These are phyloP conservation scores for Syzygium malaccense DNA, from an alignment of 441 rosid genomes.

Conservation along the genomic window DNA sequence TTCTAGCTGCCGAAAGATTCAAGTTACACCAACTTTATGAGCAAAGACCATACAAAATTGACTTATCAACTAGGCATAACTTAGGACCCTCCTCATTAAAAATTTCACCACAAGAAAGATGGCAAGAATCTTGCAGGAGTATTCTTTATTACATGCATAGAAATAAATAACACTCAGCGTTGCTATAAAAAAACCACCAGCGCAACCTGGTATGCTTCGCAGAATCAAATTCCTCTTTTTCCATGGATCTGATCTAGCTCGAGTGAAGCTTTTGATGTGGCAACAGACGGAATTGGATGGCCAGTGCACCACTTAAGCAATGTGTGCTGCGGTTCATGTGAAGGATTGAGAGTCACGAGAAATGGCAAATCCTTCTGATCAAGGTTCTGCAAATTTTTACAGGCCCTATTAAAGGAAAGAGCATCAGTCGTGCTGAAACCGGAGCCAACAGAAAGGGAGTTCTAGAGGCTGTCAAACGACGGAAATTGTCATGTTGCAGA, in stretches of 20 bases:
- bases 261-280: slow-evolving; percentile 66
- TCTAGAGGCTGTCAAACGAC: neutral
- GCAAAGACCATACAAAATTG: neutral
- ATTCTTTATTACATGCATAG: neutral
- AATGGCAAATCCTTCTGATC: slow-evolving; percentile 54
- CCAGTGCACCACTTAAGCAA: slow-evolving; percentile 73
- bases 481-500: neutral
- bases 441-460: neutral
- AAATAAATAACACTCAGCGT: neutral
- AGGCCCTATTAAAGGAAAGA: neutral
- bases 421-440: neutral
- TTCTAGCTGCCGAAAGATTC: neutral
- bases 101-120: neutral
- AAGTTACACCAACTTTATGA: neutral
- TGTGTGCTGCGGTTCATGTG: slow-evolving; percentile 39
- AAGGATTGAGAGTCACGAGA: slow-evolving; percentile 75
- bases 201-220: slow-evolving; percentile 75
- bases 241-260: slow-evolving; percentile 74
- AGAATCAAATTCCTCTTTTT: slow-evolving; percentile 75
- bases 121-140: neutral
- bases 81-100: neutral
- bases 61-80: neutral
- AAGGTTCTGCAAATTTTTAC: slow-evolving; percentile 46
- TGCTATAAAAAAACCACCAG: neutral
- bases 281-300: slow-evolving; percentile 75